These are phyloP conservation scores for Pulveroboletus sp. DNA, from an alignment of 768 basidiomycete genomes.

Conservation along the genomic window DNA sequence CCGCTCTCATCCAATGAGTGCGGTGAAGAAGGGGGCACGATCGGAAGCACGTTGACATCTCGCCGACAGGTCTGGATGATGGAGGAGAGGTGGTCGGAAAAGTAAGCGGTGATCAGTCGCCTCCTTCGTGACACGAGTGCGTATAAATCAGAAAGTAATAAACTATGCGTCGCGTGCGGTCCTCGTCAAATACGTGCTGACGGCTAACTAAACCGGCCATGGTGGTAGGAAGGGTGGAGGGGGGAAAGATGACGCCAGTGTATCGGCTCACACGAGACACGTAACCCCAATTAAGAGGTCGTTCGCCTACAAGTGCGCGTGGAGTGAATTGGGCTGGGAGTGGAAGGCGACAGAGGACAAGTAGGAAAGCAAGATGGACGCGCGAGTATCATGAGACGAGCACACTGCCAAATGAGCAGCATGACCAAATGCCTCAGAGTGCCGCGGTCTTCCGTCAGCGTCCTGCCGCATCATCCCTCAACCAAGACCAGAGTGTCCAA, in stretches of 20 bases:
- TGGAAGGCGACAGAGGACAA: slow-evolving; percentile 36
- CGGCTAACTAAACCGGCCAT: slow-evolving; percentile 21
- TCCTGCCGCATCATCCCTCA: slow-evolving; percentile 51
- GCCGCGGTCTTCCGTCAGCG: slow-evolving; percentile 66
- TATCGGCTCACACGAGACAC: slow-evolving; percentile 74
- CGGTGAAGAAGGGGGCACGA: slow-evolving; percentile 10
- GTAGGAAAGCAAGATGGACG: slow-evolving; percentile 40
- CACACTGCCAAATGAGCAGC: slow-evolving; percentile 44
- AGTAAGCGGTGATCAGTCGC: slow-evolving; percentile 47
- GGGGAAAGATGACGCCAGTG: slow-evolving; percentile 51
- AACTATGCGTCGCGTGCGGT: slow-evolving; percentile 34
- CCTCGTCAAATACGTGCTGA: slow-evolving; percentile 24
- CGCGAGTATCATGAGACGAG: slow-evolving; percentile 52
- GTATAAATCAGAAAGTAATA: slow-evolving; percentile 41
- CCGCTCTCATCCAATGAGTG: slow-evolving; percentile 35
- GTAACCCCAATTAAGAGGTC: slow-evolving; percentile 81
- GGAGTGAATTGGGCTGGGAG: slow-evolving; percentile 52
- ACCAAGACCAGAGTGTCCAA: slow-evolving; percentile 48
- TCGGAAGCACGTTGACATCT: slow-evolving; percentile 28
- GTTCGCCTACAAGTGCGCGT: slow-evolving; percentile 59
- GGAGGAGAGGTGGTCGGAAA: slow-evolving; percentile 16
- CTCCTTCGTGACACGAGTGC: slow-evolving; percentile 24
- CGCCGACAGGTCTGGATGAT: slow-evolving; percentile 18
- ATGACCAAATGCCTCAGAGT: slow-evolving; percentile 49
- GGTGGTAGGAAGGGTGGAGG: slow-evolving; percentile 18